Base-by-base conservation (phyloP, 2,329 filamentous ascomycete species). In the Tolypocladium pustulatum region DNA sequence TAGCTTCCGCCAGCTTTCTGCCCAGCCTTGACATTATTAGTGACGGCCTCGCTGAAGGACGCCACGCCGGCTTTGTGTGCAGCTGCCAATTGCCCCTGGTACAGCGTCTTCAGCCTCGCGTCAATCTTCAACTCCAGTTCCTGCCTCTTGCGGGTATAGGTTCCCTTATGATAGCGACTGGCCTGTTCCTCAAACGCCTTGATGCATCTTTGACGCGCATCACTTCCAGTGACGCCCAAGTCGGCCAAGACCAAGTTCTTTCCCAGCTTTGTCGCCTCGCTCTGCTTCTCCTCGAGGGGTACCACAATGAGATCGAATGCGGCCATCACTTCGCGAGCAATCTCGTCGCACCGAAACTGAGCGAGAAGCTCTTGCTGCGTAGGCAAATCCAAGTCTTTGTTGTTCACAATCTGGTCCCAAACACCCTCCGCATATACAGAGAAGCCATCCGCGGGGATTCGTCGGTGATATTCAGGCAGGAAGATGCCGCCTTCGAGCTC, bases 341-440 rank as follows among this genome's bases (percentile, higher is more conserved):
- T 99, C 75, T 99, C 94, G 71, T 99, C 94, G 72, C 94, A 99
- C 64, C 94, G 86, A 77, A 97, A 99, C 72, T 99, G 94, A 13
- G 94, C 94, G 57, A 99, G 81, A 53, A 99, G 81, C 72, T 99
- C 94, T 75, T 99, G 94, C 71, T 99, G 94, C 0, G 94, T 97
- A 4, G 94, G 94, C 60, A 99, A 75, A 73, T 99, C 94, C 58
- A 99, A 80, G 69, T 99, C 94, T 75, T 99, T 99, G 81, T 99
- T 99, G 78, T 93, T 89, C 66, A 96, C 92, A 69, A 99, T 99
- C 75, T 97, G 93, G 68, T 97, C 92, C 94, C 94, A 99, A 52
- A 99, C 85, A 46, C 92, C 91, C 70, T 94, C 86, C 0, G 94
- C 92, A 67, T 99, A 99, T 60, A 91, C 81, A 0, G 93, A 90